A percentile compares a stretch with the other conserved stretches of the same genome.
Conservation (phyloP, 1,284 basidiomycete species). For the Baeospora myosura region DNA sequence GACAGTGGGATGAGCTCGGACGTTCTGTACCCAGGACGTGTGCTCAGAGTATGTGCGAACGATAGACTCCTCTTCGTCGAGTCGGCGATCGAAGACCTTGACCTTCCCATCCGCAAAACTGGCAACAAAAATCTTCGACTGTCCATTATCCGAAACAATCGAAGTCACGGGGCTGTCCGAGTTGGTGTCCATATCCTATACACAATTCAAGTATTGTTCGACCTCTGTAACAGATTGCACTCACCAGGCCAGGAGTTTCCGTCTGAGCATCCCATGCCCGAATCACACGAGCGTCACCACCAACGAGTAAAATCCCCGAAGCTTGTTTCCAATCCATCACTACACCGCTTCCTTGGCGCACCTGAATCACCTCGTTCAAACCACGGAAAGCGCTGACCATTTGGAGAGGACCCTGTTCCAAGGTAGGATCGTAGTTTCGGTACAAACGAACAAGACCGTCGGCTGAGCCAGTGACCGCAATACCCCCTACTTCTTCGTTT, state of each 20-base stretch:
- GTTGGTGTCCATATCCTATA: slow-evolving; percentile 81
- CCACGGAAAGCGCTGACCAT: slow-evolving; percentile 94
- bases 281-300: slow-evolving; percentile 87
- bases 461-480: slow-evolving; percentile 85
- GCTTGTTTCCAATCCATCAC: slow-evolving; percentile 93
- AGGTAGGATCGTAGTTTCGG: slow-evolving; percentile 75
- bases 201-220: neutral
- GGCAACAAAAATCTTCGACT: slow-evolving; percentile 78
- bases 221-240: slow-evolving; percentile 18
- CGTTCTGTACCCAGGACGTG: slow-evolving; percentile 86
- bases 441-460: slow-evolving; percentile 91
- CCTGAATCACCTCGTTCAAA: slow-evolving; percentile 70
- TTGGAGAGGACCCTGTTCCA: slow-evolving; percentile 62
- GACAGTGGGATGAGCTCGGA: slow-evolving; percentile 76
- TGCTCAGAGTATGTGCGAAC: slow-evolving; percentile 82
- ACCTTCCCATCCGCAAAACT: slow-evolving; percentile 92
- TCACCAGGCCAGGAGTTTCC: slow-evolving; percentile 76
- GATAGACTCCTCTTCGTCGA: slow-evolving; percentile 80
- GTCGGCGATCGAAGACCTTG: slow-evolving; percentile 86
- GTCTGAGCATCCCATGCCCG: slow-evolving; percentile 94
- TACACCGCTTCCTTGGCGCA: slow-evolving; percentile 75
- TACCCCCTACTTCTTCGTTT: slow-evolving; percentile 91
- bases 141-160: slow-evolving; percentile 74
- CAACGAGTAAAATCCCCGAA: slow-evolving; percentile 78
- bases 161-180: slow-evolving; percentile 87